Percentiles rank a stretch among this genome's conserved stretches.
phyloP scores from a whole-genome alignment of 2,329 filamentous ascomycete species.

The Curvularia spicifera region DNA sequence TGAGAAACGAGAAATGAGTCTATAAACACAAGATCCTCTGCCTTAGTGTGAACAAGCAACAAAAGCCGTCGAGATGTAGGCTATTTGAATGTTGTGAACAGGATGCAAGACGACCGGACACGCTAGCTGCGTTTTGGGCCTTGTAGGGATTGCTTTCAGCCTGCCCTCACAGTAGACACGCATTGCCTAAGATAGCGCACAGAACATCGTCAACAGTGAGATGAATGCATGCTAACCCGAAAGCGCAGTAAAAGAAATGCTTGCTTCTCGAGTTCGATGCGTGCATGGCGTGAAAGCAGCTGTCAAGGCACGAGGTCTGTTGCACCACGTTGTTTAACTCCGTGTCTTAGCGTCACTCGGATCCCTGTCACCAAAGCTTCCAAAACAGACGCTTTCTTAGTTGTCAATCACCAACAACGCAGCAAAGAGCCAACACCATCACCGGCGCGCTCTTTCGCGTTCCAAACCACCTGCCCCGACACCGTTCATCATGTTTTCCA shows the following conservation, averaged over 20 bases:
- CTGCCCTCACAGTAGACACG: background rate
- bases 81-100: background rate
- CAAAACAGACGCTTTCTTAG: slow-evolving; percentile 26
- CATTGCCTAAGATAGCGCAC: background rate
- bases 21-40: slow-evolving; percentile 2
- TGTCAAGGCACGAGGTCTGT: background rate
- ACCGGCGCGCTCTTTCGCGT: slow-evolving; percentile 44
- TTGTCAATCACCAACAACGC: slow-evolving; percentile 26
- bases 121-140: background rate
- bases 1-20: slow-evolving; percentile 19
- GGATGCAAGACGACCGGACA: background rate
- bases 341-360: slow-evolving; percentile 8
- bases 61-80: background rate
- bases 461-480: slow-evolving; percentile 15
- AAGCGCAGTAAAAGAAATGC: background rate
- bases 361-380: slow-evolving; percentile 25
- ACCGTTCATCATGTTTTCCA: slow-evolving; percentile 48
- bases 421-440: slow-evolving; percentile 28
- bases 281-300: background rate
- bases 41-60: background rate
- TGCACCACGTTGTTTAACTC: slow-evolving; percentile 18
- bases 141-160: background rate
- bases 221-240: background rate
- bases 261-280: background rate
- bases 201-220: background rate